Percentiles rank a stretch among this genome's conserved stretches.
Conservation (phyloP, 2,329 filamentous ascomycete species). For the Aspergillus pseudonomiae region DNA sequence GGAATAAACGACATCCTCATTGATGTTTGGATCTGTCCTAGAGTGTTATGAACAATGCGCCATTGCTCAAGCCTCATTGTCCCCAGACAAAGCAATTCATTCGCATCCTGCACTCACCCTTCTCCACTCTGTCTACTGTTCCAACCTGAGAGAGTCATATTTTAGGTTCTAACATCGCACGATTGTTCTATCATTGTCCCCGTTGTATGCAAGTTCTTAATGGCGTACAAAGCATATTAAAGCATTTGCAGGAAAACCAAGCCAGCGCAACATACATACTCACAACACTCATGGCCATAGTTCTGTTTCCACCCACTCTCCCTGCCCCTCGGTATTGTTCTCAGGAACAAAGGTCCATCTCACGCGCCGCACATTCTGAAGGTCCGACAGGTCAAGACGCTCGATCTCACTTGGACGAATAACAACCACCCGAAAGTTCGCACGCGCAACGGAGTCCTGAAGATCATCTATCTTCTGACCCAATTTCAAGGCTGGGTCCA, state of each 20-base stretch:
- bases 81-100: not conserved
- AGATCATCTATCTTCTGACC: constrained; percentile 71
- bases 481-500: constrained; percentile 49
- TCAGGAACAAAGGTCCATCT: constrained; percentile 62
- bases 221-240: not conserved
- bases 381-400: constrained; percentile 70
- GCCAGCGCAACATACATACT: not conserved
- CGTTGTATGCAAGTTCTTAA: not conserved
- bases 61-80: not conserved
- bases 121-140: not conserved
- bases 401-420: constrained; percentile 82
- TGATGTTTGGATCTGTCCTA: not conserved
- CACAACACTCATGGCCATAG: constrained; percentile 60
- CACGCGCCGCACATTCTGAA: constrained; percentile 65
- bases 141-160: not conserved
- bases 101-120: not conserved
- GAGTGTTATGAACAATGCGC: not conserved
- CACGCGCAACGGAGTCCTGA: constrained; percentile 68
- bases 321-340: constrained; percentile 35
- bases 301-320: constrained; percentile 68
- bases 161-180: not conserved
- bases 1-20: not conserved
- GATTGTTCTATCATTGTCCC: not conserved
- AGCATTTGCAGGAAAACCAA: not conserved
- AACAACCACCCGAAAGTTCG: constrained; percentile 83